Percentiles rank a stretch among this genome's conserved stretches.
Evolutionary conservation across 345 rosid species (phyloP).

Genomic region (Erysimum cheiranthoides): DNA sequence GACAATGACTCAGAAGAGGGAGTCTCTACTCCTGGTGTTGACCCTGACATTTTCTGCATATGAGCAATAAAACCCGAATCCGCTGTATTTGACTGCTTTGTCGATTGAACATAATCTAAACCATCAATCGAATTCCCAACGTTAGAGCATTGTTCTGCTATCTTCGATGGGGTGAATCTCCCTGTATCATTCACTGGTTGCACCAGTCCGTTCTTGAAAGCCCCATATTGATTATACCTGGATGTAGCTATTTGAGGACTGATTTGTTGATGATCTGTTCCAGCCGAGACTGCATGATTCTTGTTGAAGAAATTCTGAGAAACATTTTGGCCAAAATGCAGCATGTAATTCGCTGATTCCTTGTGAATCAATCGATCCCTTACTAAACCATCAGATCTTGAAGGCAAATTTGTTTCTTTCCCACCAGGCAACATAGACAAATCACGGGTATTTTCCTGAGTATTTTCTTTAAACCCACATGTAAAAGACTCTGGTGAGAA

Average conservation of each 20-base stretch:
- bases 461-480: too few species aligned
- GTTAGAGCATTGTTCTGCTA: conserved; percentile 51
- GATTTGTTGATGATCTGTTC: conserved; percentile 59
- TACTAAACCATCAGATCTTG: conserved; percentile 48
- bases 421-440: conserved; percentile 49
- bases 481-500: conserved; percentile 4
- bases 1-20: conserved; percentile 47
- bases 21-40: conserved; percentile 48
- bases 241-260: conserved; percentile 77
- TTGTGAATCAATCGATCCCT: conserved; percentile 45
- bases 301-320: conserved; percentile 44
- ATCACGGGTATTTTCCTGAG: conserved; percentile 52
- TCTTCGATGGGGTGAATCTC: conserved; percentile 48
- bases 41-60: conserved; percentile 41
- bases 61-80: neutral
- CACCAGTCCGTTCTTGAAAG: conserved; percentile 66
- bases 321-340: conserved; percentile 48
- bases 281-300: conserved; percentile 48
- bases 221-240: conserved; percentile 72
- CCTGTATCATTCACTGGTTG: conserved; percentile 54
- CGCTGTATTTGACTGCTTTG: conserved; percentile 47
- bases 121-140: conserved; percentile 54
- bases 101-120: conserved; percentile 43
- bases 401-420: conserved; percentile 50
- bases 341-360: conserved; percentile 47